Conservation (phyloP, 2,329 filamentous ascomycete genomes). For the Hymenoscyphus repandus region DNA sequence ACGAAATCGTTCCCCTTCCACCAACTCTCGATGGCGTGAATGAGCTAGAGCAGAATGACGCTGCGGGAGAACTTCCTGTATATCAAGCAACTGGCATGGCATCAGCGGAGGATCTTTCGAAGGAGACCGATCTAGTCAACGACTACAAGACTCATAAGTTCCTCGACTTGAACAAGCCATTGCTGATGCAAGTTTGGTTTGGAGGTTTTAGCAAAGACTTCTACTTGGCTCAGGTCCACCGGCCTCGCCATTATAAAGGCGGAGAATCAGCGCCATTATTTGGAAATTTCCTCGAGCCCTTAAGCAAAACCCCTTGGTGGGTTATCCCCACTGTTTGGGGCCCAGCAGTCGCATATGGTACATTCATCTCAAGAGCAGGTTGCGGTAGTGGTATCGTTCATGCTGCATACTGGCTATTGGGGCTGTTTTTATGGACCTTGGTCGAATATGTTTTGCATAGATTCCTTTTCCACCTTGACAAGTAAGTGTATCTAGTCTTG, state of each 20-base stretch:
- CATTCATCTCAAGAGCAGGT: slow-evolving; percentile 57
- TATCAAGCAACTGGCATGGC: slow-evolving; percentile 77
- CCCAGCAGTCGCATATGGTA: slow-evolving; percentile 71
- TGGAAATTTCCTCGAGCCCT: slow-evolving; percentile 97
- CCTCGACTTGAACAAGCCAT: slow-evolving; percentile 77
- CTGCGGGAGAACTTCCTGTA: slow-evolving; percentile 35
- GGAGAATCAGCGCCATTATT: slow-evolving; percentile 90
- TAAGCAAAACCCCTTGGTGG: slow-evolving; percentile 94
- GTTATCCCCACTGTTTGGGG: slow-evolving; percentile 79
- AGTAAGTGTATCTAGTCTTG: slow-evolving; percentile 50
- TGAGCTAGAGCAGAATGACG: slow-evolving; percentile 38
- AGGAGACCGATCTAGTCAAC: slow-evolving; percentile 68
- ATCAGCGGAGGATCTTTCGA: slow-evolving; percentile 76
- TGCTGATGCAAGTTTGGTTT: slow-evolving; percentile 82
- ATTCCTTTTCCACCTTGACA: slow-evolving; percentile 89
- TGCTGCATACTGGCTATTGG: slow-evolving; percentile 61
- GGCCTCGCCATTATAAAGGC: slow-evolving; percentile 91
- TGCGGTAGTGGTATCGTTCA: slow-evolving; percentile 45
- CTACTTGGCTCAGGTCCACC: slow-evolving; percentile 92
- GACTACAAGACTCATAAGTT: slow-evolving; percentile 95
- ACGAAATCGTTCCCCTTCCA: slow-evolving; percentile 47
- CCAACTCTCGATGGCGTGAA: slow-evolving; percentile 42
- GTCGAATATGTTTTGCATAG: slow-evolving; percentile 86
- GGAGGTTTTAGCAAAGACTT: slow-evolving; percentile 92
- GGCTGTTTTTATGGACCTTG: slow-evolving; percentile 78